These are phyloP conservation scores for Penstemon davidsonii DNA, from an alignment of 257 asterid genomes.

Conservation along the genomic window DNA sequence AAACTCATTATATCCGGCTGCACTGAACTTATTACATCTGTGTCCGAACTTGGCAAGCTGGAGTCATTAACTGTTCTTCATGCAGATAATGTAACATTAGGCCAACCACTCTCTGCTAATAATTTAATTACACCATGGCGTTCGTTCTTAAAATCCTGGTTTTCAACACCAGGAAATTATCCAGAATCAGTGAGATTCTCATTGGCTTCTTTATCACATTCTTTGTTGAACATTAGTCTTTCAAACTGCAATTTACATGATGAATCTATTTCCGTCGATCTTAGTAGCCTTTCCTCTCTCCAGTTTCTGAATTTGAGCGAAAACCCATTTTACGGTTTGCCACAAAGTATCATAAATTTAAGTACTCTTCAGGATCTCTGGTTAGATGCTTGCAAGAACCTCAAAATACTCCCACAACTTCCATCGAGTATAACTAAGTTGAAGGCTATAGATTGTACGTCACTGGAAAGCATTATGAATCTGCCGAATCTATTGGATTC, in stretches of 20 bases:
- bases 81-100: background rate
- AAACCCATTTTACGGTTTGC: background rate
- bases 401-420: background rate
- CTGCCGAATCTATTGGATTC: background rate
- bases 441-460: background rate
- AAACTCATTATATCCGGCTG: background rate
- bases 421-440: background rate
- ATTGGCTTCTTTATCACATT: background rate
- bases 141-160: background rate
- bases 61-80: background rate
- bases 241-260: background rate
- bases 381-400: background rate
- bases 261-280: background rate
- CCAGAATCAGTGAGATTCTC: background rate
- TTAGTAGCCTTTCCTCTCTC: background rate
- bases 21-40: background rate
- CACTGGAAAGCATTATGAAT: background rate
- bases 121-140: background rate
- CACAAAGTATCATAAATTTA: background rate
- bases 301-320: constrained; percentile 1
- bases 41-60: background rate
- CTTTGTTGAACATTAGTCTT: background rate
- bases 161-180: background rate
- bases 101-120: background rate
- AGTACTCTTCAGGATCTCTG: background rate